Evolutionary conservation across 192 early-diverging fungal species (phyloP).

Genomic region (Entophlyctis luteolus): DNA sequence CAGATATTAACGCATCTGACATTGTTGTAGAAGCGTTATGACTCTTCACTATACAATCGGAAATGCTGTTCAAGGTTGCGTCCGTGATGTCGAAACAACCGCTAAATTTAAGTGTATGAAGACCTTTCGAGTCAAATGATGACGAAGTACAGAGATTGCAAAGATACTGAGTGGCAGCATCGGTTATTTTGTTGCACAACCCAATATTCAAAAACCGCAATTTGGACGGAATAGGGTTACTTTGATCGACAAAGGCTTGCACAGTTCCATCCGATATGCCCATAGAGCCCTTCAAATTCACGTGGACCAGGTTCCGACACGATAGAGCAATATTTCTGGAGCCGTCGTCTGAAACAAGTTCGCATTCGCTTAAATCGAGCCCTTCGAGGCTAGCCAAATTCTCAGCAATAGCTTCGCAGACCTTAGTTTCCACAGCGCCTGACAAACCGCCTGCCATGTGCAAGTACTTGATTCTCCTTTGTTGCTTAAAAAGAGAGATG

Average conservation of each 20-base stretch:
- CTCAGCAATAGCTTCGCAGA: neutral
- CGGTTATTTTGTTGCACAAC: conserved; percentile 15
- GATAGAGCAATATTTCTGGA: neutral
- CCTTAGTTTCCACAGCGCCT: neutral
- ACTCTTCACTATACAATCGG: neutral
- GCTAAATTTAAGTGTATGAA: conserved; percentile 20
- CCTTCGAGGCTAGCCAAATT: neutral
- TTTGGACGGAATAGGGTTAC: neutral
- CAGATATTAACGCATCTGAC: neutral
- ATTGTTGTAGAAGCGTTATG: neutral
- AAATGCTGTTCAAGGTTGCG: neutral
- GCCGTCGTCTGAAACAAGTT: conserved; percentile 2
- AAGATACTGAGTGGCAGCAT: neutral
- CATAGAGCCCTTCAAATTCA: conserved; percentile 19
- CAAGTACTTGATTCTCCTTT: no score
- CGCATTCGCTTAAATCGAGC: conserved; percentile 13
- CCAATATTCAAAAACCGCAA: conserved; percentile 19
- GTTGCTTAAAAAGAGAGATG: no score
- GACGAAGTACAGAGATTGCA: neutral
- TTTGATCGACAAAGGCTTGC: neutral
- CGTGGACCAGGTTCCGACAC: neutral
- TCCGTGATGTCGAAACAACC: conserved; percentile 17
- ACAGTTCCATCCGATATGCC: conserved; percentile 8
- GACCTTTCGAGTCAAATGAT: neutral
- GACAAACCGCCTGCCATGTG: neutral